Evolutionary conservation across 257 asterid species (phyloP).

Genomic region (Ilex asprella): DNA sequence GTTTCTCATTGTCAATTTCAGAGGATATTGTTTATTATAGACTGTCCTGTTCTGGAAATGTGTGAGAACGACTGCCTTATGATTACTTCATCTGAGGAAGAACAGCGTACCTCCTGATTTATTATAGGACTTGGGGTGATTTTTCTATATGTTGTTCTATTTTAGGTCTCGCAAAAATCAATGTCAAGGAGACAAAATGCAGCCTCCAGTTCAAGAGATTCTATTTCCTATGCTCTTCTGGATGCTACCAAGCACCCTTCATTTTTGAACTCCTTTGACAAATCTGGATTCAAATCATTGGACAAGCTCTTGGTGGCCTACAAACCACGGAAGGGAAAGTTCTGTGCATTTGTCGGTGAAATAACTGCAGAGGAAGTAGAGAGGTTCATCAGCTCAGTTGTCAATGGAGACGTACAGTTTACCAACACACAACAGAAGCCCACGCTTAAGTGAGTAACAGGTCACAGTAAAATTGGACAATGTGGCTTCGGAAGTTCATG

Average conservation of each 20-base stretch:
- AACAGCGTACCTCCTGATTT: too few relatives aligned
- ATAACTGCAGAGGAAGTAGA: slow-evolving; percentile 56
- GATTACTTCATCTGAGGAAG: too few relatives aligned
- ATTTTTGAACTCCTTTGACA: slow-evolving; percentile 57
- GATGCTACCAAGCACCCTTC: slow-evolving; percentile 72
- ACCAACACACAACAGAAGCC: slow-evolving; percentile 59
- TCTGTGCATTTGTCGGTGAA: slow-evolving; percentile 40
- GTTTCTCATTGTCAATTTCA: too few relatives aligned
- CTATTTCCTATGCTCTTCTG: slow-evolving; percentile 62
- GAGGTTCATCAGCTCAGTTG: slow-evolving; percentile 55
- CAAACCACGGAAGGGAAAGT: slow-evolving; percentile 77
- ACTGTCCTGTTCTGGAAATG: too few relatives aligned
- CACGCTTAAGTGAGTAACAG: slow-evolving; percentile 21
- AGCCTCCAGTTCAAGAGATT: slow-evolving; percentile 39
- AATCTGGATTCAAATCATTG: slow-evolving; percentile 56
- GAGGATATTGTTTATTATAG: too few relatives aligned
- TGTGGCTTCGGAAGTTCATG: too few relatives aligned
- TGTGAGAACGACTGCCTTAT: too few relatives aligned
- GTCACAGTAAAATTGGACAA: too few relatives aligned
- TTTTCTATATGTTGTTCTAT: neutral
- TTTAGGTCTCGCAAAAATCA: slow-evolving; percentile 77
- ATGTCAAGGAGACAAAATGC: slow-evolving; percentile 41
- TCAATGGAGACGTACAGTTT: slow-evolving; percentile 74
- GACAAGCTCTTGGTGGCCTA: slow-evolving; percentile 63
- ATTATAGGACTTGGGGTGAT: too few relatives aligned